Evolutionary conservation across 2,329 filamentous ascomycete species (phyloP).

Genomic region (Lachnellula suecica): DNA sequence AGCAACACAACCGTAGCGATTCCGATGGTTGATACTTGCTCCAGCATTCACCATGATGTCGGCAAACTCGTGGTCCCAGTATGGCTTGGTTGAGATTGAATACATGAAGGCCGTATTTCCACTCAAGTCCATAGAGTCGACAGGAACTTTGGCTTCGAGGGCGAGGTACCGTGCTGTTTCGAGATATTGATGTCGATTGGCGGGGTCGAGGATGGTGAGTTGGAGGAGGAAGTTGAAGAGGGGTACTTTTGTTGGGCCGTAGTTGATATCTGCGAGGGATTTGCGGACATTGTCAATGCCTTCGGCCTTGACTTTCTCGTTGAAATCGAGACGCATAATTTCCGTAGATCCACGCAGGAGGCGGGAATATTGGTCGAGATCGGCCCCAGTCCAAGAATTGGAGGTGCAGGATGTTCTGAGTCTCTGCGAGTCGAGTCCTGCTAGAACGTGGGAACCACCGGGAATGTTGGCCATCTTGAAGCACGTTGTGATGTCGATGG

Average conservation of each 20-base stretch:
- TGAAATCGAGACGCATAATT: background rate
- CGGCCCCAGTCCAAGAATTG: slow-evolving; percentile 1
- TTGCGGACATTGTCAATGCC: background rate
- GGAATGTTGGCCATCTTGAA: background rate
- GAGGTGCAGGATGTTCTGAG: slow-evolving; percentile 5
- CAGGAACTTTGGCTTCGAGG: slow-evolving; percentile 6
- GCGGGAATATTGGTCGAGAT: slow-evolving; percentile 7
- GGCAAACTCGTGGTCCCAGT: slow-evolving; percentile 9
- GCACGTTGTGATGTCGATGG: background rate
- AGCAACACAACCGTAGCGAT: slow-evolving; percentile 11
- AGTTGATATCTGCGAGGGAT: background rate
- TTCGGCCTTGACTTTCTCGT: background rate
- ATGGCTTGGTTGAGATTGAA: slow-evolving; percentile 10
- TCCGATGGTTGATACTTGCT: slow-evolving; percentile 5
- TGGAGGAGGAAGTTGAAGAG: slow-evolving; percentile 14
- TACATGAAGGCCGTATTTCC: slow-evolving; percentile 7
- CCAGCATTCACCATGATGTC: slow-evolving; percentile 8
- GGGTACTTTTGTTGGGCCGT: slow-evolving; percentile 9
- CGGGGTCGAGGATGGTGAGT: slow-evolving; percentile 8
- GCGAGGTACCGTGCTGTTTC: slow-evolving; percentile 6
- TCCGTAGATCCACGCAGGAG: background rate
- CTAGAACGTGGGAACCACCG: slow-evolving; percentile 2
- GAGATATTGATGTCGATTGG: slow-evolving; percentile 1
- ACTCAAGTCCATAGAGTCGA: slow-evolving; percentile 9
- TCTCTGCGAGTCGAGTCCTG: slow-evolving; percentile 4